Conservation (phyloP, 2,329 filamentous ascomycete genomes). For the Neocatenulostroma microsporum region DNA sequence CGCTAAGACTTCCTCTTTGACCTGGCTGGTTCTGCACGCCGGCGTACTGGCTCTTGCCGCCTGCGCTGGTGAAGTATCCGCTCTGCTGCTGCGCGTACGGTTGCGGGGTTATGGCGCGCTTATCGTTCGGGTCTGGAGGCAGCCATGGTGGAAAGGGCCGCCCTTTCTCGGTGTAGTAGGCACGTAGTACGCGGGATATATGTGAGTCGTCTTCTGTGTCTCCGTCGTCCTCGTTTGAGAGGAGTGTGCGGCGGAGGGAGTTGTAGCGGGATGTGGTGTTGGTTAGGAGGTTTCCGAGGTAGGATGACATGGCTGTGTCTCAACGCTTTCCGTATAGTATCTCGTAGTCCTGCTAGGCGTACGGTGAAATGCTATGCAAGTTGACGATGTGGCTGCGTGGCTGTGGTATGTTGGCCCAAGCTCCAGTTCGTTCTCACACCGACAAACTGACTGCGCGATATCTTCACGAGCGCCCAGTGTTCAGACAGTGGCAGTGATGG, state of each 20-base stretch:
- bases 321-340: no score
- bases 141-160: constrained; percentile 78
- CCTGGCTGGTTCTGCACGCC: constrained; percentile 26
- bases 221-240: constrained; percentile 52
- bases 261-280: constrained; percentile 51
- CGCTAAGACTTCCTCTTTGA: constrained; percentile 46
- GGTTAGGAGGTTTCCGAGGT: constrained; percentile 66
- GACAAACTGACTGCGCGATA: no score
- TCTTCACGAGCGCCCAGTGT: no score
- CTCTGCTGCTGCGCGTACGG: constrained; percentile 26
- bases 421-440: no score
- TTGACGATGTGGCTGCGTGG: no score
- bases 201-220: constrained; percentile 78
- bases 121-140: constrained; percentile 74
- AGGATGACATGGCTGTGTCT: constrained; percentile 57
- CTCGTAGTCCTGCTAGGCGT: no score
- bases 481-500: no score
- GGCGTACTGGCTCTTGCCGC: constrained; percentile 22
- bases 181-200: constrained; percentile 84
- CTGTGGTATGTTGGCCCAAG: no score
- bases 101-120: constrained; percentile 36
- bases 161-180: constrained; percentile 86
- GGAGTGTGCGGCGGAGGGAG: constrained; percentile 55
- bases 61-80: constrained; percentile 27
- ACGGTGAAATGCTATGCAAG: no score